Percentiles rank a stretch among this genome's conserved stretches.
These are phyloP conservation scores for Alternaria incomplexa DNA, from an alignment of 2,329 filamentous ascomycete genomes.

Conservation along the genomic window DNA sequence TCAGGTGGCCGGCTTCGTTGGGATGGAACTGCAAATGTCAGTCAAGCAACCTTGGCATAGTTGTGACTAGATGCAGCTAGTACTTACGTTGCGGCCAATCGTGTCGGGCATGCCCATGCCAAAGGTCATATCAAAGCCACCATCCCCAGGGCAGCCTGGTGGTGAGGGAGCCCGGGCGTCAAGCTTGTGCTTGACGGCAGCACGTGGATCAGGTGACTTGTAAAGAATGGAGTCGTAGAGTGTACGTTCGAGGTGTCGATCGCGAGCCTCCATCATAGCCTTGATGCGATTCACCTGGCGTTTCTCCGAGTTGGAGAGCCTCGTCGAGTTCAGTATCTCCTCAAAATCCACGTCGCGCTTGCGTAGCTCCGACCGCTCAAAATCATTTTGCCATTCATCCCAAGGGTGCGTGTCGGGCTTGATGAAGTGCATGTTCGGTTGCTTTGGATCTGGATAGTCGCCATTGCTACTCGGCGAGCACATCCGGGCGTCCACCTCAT, in stretches of 20 bases:
- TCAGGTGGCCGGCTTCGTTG: not conserved
- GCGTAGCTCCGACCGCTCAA: not conserved
- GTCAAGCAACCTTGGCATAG: not conserved
- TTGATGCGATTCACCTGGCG: not conserved
- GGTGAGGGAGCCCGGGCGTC: not conserved
- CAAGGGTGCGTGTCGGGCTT: conserved; percentile 7
- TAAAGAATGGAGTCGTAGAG: not conserved
- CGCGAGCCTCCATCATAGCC: not conserved
- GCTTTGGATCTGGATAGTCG: conserved; percentile 1
- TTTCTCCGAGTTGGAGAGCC: conserved; percentile 1
- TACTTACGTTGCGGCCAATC: conserved; percentile 3
- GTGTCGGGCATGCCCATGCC: not conserved
- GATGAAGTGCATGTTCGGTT: conserved; percentile 10
- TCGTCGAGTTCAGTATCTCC: not conserved
- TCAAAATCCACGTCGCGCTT: not conserved
- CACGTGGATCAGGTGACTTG: not conserved
- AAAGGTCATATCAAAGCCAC: not conserved
- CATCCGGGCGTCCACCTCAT: not conserved
- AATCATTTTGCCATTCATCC: not conserved
- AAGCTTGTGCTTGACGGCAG: not conserved
- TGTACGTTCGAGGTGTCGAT: not conserved
- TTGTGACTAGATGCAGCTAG: not conserved
- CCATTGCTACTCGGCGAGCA: conserved; percentile 8
- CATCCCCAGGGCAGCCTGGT: not conserved
- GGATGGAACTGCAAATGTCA: conserved; percentile 1